phyloP scores from a whole-genome alignment of 108 stramenopile genomes.

The Nitzschia palea region DNA sequence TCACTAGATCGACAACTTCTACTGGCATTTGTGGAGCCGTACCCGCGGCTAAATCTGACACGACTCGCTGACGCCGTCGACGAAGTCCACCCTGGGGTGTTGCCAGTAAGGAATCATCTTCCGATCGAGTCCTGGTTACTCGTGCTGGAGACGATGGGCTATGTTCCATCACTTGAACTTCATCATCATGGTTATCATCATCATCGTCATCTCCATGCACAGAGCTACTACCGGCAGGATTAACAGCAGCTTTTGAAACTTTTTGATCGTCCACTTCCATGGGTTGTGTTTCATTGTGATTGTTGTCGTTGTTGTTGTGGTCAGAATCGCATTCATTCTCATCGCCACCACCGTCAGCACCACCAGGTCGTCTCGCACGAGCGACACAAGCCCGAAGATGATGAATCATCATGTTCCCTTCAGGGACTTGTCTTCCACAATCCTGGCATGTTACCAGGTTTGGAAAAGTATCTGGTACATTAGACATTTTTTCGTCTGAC shows the following conservation, averaged over 20 bases:
- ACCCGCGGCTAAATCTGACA: too few relatives aligned
- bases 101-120: not conserved
- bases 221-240: not conserved
- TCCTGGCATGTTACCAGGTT: slow-evolving; percentile 16
- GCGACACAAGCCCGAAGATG: slow-evolving; percentile 23
- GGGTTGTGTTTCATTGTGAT: not conserved
- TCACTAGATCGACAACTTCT: not conserved
- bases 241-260: too few relatives aligned
- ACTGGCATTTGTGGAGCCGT: not conserved
- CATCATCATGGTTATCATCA: slow-evolving; percentile 10
- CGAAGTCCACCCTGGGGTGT: not conserved
- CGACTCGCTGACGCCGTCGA: not conserved
- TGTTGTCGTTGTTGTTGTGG: not conserved
- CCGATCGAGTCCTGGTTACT: not conserved
- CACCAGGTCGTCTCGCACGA: not conserved
- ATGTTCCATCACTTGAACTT: not conserved
- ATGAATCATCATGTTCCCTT: slow-evolving; percentile 33
- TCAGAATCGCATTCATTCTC: not conserved
- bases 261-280: not conserved
- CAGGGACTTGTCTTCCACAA: slow-evolving; percentile 32
- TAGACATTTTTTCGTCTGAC: too few relatives aligned
- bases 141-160: not conserved
- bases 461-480: too few relatives aligned
- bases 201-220: too few relatives aligned
- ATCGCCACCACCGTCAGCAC: not conserved